These are phyloP conservation scores for Typha latifolia DNA, from an alignment of 176 grass and related monocot genomes.

Conservation along the genomic window DNA sequence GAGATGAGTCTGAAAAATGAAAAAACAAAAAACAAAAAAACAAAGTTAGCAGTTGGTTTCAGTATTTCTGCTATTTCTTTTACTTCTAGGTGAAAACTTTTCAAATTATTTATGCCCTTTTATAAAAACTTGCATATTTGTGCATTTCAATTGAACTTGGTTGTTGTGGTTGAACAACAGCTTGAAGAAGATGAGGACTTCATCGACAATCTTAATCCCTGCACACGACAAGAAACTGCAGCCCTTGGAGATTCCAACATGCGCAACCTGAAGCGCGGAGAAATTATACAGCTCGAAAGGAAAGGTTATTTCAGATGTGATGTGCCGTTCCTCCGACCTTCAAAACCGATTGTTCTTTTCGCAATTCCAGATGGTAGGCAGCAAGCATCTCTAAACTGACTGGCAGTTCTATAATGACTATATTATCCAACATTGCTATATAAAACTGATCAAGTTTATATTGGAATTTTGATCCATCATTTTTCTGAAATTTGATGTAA, in stretches of 20 bases:
- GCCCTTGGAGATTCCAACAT: slow-evolving; percentile 75
- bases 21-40: no score
- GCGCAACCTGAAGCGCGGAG: slow-evolving; percentile 64
- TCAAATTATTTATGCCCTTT: no score
- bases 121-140: no score
- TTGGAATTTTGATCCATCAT: no score
- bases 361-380: slow-evolving; percentile 73
- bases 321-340: slow-evolving; percentile 51
- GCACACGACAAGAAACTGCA: slow-evolving; percentile 49
- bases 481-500: no score
- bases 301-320: slow-evolving; percentile 88
- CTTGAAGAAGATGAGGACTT: slow-evolving; percentile 78
- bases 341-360: slow-evolving; percentile 71
- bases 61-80: no score
- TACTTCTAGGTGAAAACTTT: no score
- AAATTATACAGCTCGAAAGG: slow-evolving; percentile 90
- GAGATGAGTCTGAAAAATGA: no score
- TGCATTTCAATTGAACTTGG: background rate
- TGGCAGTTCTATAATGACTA: no score
- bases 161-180: slow-evolving; percentile 26
- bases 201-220: slow-evolving; percentile 54
- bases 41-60: no score
- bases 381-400: slow-evolving; percentile 31
- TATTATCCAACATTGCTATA: no score
- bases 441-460: no score